Evolutionary conservation across 805 yeast species (phyloP).

Genomic region (Torulaspora maleeae): DNA sequence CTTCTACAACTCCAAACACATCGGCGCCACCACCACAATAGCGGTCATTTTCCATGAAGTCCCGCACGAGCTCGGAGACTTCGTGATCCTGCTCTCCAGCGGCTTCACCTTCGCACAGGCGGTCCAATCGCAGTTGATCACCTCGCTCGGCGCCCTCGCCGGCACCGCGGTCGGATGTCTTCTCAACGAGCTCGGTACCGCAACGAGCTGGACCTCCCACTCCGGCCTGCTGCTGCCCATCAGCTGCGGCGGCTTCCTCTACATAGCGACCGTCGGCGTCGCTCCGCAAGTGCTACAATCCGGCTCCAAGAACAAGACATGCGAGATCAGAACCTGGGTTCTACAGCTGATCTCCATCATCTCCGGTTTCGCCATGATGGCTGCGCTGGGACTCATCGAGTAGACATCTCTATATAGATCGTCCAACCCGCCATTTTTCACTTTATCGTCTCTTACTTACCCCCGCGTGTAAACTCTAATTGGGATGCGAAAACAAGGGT

Average conservation of each 20-base stretch:
- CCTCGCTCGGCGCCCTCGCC: constrained; percentile 58
- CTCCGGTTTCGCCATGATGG: constrained; percentile 57
- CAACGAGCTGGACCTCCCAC: constrained; percentile 33
- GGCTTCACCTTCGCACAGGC: constrained; percentile 67
- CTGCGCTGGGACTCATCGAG: constrained; percentile 27
- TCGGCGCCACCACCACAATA: constrained; percentile 64
- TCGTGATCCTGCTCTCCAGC: constrained; percentile 58
- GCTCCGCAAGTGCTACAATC: constrained; percentile 63
- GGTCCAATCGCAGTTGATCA: constrained; percentile 59
- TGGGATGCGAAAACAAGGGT: constrained; percentile 1
- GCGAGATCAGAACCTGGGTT: constrained; percentile 40
- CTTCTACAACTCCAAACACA: constrained; percentile 53
- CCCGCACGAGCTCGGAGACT: constrained; percentile 80
- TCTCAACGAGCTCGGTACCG: constrained; percentile 41
- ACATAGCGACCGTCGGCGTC: constrained; percentile 70
- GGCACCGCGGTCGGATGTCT: constrained; percentile 65
- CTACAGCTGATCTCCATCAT: constrained; percentile 47
- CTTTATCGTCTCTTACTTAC: constrained; percentile 3
- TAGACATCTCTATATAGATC: constrained; percentile 2
- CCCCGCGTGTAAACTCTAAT: constrained; percentile 4
- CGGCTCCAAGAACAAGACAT: constrained; percentile 30
- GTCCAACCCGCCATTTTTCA: constrained; percentile 1
- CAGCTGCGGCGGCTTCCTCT: constrained; percentile 72
- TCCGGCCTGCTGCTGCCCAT: constrained; percentile 53
- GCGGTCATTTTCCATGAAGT: constrained; percentile 74